Percentiles rank a stretch among this genome's conserved stretches.
Conservation (phyloP, 805 yeast genomes). For the Henningerozyma blattae region DNA sequence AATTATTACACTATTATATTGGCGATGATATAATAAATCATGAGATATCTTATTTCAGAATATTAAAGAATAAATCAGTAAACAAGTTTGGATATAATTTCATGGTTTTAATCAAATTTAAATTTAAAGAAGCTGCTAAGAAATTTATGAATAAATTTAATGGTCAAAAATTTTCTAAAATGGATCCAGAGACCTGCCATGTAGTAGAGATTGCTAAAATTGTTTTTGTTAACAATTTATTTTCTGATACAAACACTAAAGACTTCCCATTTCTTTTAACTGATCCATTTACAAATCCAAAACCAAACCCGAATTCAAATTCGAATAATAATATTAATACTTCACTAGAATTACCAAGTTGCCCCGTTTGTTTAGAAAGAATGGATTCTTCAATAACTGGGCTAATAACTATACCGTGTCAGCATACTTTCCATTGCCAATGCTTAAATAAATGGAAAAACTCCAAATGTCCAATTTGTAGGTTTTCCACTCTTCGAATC, state of each 20-base stretch:
- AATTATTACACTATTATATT: conserved; percentile 53
- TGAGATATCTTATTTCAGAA: conserved; percentile 56
- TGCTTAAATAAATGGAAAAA: conserved; percentile 84
- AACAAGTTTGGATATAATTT: conserved; percentile 43
- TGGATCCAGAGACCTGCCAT: conserved; percentile 84
- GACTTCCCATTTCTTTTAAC: conserved; percentile 55
- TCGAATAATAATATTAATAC: conserved; percentile 10
- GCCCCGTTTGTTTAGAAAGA: conserved; percentile 86
- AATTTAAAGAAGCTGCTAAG: conserved; percentile 41
- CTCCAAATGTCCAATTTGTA: conserved; percentile 82
- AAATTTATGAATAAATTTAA: conserved; percentile 53
- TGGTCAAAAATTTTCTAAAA: conserved; percentile 66
- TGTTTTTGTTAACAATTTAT: conserved; percentile 26
- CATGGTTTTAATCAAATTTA: conserved; percentile 68
- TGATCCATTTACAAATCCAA: conserved; percentile 54
- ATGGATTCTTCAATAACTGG: conserved; percentile 79
- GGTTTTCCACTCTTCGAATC: conserved; percentile 46
- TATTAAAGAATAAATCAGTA: conserved; percentile 52
- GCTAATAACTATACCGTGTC: conserved; percentile 77
- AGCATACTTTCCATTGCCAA: conserved; percentile 84
- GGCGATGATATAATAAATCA: conserved; percentile 51
- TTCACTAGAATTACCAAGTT: conserved; percentile 60
- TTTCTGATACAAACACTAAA: conserved; percentile 2
- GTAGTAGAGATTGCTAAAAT: conserved; percentile 59
- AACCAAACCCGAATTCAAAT: conserved; percentile 14